phyloP scores from a whole-genome alignment of 2,329 filamentous ascomycete species.

The Pestalotiopsis sp. region DNA sequence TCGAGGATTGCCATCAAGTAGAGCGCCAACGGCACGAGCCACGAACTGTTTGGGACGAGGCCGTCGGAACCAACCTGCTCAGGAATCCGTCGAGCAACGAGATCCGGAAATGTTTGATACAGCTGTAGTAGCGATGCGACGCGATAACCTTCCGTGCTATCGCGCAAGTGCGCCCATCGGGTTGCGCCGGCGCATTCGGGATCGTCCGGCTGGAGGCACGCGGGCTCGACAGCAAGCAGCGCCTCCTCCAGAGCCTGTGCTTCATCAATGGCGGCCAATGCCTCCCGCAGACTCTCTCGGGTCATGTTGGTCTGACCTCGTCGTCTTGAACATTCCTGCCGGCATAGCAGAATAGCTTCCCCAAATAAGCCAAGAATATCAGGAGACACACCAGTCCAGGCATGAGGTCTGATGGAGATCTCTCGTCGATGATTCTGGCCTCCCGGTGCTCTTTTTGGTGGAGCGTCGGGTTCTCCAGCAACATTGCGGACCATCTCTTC shows the following conservation, averaged over 20 bases:
- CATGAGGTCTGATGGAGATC: not conserved
- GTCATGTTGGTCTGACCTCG: constrained; percentile 3
- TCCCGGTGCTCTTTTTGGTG: not conserved
- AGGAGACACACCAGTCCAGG: constrained; percentile 9
- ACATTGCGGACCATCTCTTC: constrained; percentile 7
- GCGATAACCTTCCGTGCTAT: constrained; percentile 8
- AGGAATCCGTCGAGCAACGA: constrained; percentile 5
- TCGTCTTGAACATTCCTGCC: constrained; percentile 1
- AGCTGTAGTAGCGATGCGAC: constrained; percentile 5
- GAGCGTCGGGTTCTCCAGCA: not conserved
- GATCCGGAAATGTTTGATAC: constrained; percentile 5
- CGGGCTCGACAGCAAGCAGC: not conserved
- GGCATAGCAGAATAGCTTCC: not conserved
- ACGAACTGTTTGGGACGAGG: not conserved
- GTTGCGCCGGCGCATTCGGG: not conserved
- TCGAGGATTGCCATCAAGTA: not conserved
- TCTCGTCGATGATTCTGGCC: not conserved
- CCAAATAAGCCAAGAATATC: constrained; percentile 7
- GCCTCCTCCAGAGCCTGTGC: constrained; percentile 1
- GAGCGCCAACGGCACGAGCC: constrained; percentile 5
- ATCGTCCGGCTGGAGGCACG: not conserved
- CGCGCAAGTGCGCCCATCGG: not conserved
- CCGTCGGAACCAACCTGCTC: not conserved
- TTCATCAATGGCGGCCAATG: not conserved
- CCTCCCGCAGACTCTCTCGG: not conserved